Conservation (phyloP, 495 filamentous ascomycete genomes). For the Tuber magnatum region DNA sequence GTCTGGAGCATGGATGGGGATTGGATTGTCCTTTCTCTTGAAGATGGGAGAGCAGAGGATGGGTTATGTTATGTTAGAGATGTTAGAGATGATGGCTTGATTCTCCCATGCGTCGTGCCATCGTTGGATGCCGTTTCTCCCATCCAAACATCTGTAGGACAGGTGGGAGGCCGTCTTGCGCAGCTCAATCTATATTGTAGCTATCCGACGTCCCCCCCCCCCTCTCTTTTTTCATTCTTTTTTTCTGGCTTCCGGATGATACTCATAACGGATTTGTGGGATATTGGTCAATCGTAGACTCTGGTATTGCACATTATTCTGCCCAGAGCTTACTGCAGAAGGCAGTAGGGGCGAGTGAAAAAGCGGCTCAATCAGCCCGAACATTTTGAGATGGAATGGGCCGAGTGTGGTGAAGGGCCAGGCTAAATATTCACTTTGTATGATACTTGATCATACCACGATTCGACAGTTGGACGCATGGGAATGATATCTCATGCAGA, state of each 20-base stretch:
- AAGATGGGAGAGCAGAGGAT: neutral
- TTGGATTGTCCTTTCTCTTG: neutral
- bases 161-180: neutral
- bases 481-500: neutral
- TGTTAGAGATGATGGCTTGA: too few relatives aligned
- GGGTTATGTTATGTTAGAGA: too few relatives aligned
- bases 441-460: neutral
- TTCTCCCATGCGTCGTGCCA: neutral
- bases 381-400: neutral
- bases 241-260: neutral
- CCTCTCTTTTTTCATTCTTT: too few relatives aligned
- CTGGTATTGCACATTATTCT: neutral
- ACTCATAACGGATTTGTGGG: neutral
- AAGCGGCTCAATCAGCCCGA: neutral
- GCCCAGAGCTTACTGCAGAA: neutral
- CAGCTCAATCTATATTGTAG: neutral
- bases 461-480: neutral
- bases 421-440: neutral
- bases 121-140: neutral
- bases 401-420: neutral
- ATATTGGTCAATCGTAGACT: neutral
- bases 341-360: neutral
- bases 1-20: neutral
- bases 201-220: neutral
- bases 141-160: neutral